Percentiles rank a stretch among this genome's conserved stretches.
These are phyloP conservation scores for Oldenlandia corymbosa DNA, from an alignment of 257 asterid species.

Conservation along the genomic window DNA sequence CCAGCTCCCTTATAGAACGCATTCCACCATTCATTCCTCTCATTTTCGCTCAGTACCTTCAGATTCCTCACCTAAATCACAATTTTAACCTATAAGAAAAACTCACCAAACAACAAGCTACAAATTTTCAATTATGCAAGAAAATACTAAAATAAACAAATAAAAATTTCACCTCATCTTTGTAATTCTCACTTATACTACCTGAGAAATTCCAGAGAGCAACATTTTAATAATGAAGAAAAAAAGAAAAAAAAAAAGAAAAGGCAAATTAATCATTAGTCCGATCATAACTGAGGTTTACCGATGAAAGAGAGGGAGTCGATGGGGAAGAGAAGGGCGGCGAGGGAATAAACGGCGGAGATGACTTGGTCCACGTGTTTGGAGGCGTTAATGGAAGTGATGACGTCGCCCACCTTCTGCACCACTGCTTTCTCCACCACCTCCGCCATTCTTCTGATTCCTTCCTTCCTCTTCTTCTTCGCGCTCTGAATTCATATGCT, in stretches of 20 bases:
- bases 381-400: constrained; percentile 45
- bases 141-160: neutral
- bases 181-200: constrained; percentile 42
- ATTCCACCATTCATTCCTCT: constrained; percentile 55
- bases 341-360: constrained; percentile 63
- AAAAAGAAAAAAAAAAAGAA: neutral
- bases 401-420: constrained; percentile 57
- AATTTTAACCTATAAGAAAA: neutral
- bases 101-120: constrained; percentile 14
- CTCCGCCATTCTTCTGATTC: constrained; percentile 3
- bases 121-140: neutral
- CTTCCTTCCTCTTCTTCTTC: neutral
- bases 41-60: constrained; percentile 37
- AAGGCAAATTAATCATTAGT: neutral
- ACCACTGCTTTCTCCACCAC: constrained; percentile 36
- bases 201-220: constrained; percentile 43
- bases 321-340: constrained; percentile 56
- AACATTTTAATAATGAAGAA: too few species aligned
- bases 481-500: neutral
- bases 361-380: constrained; percentile 66
- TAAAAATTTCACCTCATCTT: constrained; percentile 44
- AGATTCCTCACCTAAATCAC: constrained; percentile 23
- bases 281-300: constrained; percentile 5
- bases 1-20: constrained; percentile 66
- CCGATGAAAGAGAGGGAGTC: constrained; percentile 47